phyloP scores from a whole-genome alignment of 2,329 filamentous ascomycete species.

The Colletotrichum eremochloae region DNA sequence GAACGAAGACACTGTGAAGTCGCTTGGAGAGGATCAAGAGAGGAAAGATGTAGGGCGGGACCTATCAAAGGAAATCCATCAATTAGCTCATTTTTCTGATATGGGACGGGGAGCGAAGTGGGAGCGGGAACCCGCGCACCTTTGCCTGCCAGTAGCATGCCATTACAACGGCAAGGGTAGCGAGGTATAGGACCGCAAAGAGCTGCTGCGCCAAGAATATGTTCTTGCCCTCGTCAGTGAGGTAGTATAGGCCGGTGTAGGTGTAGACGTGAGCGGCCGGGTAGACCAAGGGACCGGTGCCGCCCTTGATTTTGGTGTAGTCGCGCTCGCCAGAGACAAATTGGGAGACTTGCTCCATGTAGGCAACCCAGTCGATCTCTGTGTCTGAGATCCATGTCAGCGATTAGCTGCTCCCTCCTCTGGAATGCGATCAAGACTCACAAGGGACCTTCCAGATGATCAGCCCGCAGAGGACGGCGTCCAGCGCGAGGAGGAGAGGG shows the following conservation, averaged over 20 bases:
- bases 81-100: slow-evolving; percentile 19
- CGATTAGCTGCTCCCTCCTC: not conserved
- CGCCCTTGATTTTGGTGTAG: slow-evolving; percentile 87
- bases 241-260: slow-evolving; percentile 82
- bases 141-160: slow-evolving; percentile 82
- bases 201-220: slow-evolving; percentile 86
- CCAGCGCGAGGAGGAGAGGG: slow-evolving; percentile 75
- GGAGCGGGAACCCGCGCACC: slow-evolving; percentile 56
- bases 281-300: slow-evolving; percentile 94
- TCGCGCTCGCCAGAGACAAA: slow-evolving; percentile 88
- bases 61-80: slow-evolving; percentile 58
- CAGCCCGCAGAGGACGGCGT: slow-evolving; percentile 78
- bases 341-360: slow-evolving; percentile 92
- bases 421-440: slow-evolving; percentile 58
- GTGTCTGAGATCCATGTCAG: slow-evolving; percentile 71
- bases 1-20: slow-evolving; percentile 91
- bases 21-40: slow-evolving; percentile 91
- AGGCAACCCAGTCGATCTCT: slow-evolving; percentile 97
- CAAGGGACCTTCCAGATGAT: slow-evolving; percentile 88
- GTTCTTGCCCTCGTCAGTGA: slow-evolving; percentile 82
- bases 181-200: slow-evolving; percentile 85
- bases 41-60: slow-evolving; percentile 88
- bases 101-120: slow-evolving; percentile 13
- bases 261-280: slow-evolving; percentile 94
- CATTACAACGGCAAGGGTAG: slow-evolving; percentile 82